Evolutionary conservation across 257 asterid species (phyloP), one percentile per base, ranked within the genome.

Genomic region (Ehretia macrophylla): DNA sequence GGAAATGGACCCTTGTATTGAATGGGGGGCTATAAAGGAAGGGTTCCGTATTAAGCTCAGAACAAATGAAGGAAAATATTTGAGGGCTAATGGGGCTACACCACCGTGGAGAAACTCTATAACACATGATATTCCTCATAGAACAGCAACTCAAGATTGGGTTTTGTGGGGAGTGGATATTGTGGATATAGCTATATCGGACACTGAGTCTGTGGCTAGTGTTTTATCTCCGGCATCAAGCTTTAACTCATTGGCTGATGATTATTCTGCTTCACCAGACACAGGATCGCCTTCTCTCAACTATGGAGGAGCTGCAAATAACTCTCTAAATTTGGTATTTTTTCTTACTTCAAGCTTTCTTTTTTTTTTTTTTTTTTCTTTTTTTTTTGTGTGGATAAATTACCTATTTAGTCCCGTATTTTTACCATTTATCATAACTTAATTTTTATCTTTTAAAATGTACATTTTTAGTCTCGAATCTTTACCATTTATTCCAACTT

Each of bases 61-160:
- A 75, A 79, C 93, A 8, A 61, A n/a, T 8, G 67, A 63, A 8
- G 95, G 90, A 17, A 84, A 83, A 50, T 90, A 84, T 69, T 59
- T 85, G 79, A 87, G 96, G 63, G 96, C 78, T 0, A 90, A 90
- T 76, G 87, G 96, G 47, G 95, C 86, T 9, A 49, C 88, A 5
- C 90, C 95, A 16, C 95, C 95, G 2, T 90, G 90, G 93, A 76
- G 90, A 48, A 84, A 90, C 64, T 82, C 97, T 0, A 58, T 90
- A 14, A 87, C 97, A 2, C 86, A 83, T 68, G 96, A 90, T 53
- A 74, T 83, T 79, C 95, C 95, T 42, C 83, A 83, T 3, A 58
- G 95, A 68, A 86, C 89, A 8, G 83, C 90, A 1, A 87, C 95
- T 11, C 95, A 81, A 62, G 77, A 75, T 27, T 87, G 96, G 97